Evolutionary conservation across 2,329 filamentous ascomycete genomes (phyloP).

Genomic region (Pseudogymnoascus verrucosus): DNA sequence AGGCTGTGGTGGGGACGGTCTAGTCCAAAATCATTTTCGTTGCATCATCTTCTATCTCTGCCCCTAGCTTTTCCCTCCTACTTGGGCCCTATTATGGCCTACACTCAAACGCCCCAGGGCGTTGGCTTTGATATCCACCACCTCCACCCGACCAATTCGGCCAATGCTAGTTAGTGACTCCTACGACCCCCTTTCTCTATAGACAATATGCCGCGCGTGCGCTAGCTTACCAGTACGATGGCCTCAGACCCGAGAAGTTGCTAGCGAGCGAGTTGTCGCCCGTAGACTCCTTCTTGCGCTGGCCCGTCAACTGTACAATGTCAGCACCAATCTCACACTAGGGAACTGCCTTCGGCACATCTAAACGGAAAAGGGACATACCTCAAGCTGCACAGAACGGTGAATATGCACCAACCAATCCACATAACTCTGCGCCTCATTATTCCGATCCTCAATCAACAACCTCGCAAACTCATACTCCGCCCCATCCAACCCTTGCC

Average conservation of each 20-base stretch:
- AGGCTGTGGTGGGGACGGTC: background rate
- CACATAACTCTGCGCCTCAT: conserved; percentile 95
- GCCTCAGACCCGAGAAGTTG: conserved; percentile 51
- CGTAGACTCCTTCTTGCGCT: conserved; percentile 61
- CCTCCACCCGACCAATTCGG: background rate
- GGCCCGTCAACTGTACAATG: conserved; percentile 50
- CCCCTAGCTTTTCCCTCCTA: background rate
- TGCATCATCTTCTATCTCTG: background rate
- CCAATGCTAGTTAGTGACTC: background rate
- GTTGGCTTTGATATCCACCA: background rate
- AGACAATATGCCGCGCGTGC: background rate
- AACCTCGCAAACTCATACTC: conserved; percentile 94
- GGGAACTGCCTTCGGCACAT: background rate
- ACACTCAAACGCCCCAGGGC: background rate
- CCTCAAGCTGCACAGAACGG: conserved; percentile 84
- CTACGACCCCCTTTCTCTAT: background rate
- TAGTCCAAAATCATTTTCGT: conserved; percentile 5
- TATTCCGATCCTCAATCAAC: conserved; percentile 90
- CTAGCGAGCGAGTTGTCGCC: conserved; percentile 41
- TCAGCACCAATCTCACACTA: conserved; percentile 12
- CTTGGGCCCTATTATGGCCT: background rate
- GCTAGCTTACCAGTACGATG: conserved; percentile 47
- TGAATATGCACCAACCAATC: conserved; percentile 97
- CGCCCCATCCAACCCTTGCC: conserved; percentile 87
- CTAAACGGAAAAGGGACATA: conserved; percentile 31